Evolutionary conservation across 192 early-diverging fungal genomes (phyloP), one percentile per base, ranked within the genome.

Genomic region (Entrophospora sp.): DNA sequence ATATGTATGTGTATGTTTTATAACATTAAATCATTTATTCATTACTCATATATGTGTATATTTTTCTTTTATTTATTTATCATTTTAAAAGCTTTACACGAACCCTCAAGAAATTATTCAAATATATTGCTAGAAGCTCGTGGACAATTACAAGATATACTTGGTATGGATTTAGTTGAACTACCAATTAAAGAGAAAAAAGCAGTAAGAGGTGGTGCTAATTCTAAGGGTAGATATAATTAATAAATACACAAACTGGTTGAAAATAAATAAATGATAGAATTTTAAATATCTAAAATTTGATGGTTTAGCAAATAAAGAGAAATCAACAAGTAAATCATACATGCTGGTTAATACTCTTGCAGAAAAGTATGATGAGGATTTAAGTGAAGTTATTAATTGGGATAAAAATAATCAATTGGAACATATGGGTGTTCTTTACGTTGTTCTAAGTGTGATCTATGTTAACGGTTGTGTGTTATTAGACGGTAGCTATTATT

Each of bases 131-230:
- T 70, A 8, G 65, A 68, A 20, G 83, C 86, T 9, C 80, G 81
- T 40, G 55, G 73, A 18, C 61, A 69, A 22, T 57, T 89, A 9
- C 69, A 73, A 25, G 64, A 71, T 18, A 67, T 81, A 12, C 86
- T 87, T 78, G 87, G 87, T 7, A 80, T 89, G 77, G 81, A 83
- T 31, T 22, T 89, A 68, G 76, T 64, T 6, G 83, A 84, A 52
- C 65, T 87, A 20, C 77, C 78, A 1, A 45, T 66, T 8, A 73
- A 57, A 56, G 73, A 79, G 14, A 72, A 67, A 14, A 25, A 34
- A 1, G n/a, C 37, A 25, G 32, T 35, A n/a, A 34, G 60, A 5
- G 14, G 24, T 5, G 32, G 28, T 20, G 28, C 36, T 20, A 46
- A n/a, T n/a, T n/a, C n/a, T n/a, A n/a, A n/a, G n/a, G n/a, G n/a